Evolutionary conservation across 2,329 filamentous ascomycete species (phyloP).

Genomic region (Alternaria brassicae): DNA sequence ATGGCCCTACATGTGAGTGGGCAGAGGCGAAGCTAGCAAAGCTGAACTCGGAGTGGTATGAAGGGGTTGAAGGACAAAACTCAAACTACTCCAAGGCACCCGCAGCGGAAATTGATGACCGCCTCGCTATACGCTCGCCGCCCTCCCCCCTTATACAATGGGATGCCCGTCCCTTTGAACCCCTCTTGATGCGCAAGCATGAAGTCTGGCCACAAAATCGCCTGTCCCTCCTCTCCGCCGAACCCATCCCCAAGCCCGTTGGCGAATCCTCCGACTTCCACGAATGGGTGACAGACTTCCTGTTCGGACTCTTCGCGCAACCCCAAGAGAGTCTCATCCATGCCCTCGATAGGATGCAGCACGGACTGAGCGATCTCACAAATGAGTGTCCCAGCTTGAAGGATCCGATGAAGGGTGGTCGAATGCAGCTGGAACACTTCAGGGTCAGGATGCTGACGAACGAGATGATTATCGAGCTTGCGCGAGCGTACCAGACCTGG

Average conservation of each 20-base stretch:
- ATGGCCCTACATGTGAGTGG: slow-evolving; percentile 31
- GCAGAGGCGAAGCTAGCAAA: slow-evolving; percentile 48
- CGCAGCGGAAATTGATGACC: slow-evolving; percentile 36
- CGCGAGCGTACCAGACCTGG: slow-evolving; percentile 44
- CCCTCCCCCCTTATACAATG: slow-evolving; percentile 53
- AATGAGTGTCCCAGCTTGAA: slow-evolving; percentile 35
- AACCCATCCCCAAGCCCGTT: slow-evolving; percentile 58
- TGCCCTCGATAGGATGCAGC: slow-evolving; percentile 40
- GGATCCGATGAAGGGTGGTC: slow-evolving; percentile 43
- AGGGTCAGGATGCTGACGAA: slow-evolving; percentile 40
- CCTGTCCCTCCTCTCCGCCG: slow-evolving; percentile 70
- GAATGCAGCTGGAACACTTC: slow-evolving; percentile 40
- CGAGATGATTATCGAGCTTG: slow-evolving; percentile 44
- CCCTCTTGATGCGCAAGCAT: slow-evolving; percentile 62
- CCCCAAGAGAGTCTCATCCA: slow-evolving; percentile 15
- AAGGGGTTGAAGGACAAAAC: not conserved
- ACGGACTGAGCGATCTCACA: slow-evolving; percentile 38
- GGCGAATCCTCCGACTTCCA: slow-evolving; percentile 19
- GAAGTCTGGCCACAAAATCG: slow-evolving; percentile 73
- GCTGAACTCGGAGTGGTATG: slow-evolving; percentile 44
- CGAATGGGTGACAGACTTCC: slow-evolving; percentile 43
- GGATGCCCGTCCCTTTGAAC: slow-evolving; percentile 76
- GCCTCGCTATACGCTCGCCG: slow-evolving; percentile 31
- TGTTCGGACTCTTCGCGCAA: slow-evolving; percentile 23
- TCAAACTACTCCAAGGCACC: slow-evolving; percentile 15